These are phyloP conservation scores for Boletus holoroseus DNA, from an alignment of 1,284 basidiomycete genomes.

Conservation along the genomic window DNA sequence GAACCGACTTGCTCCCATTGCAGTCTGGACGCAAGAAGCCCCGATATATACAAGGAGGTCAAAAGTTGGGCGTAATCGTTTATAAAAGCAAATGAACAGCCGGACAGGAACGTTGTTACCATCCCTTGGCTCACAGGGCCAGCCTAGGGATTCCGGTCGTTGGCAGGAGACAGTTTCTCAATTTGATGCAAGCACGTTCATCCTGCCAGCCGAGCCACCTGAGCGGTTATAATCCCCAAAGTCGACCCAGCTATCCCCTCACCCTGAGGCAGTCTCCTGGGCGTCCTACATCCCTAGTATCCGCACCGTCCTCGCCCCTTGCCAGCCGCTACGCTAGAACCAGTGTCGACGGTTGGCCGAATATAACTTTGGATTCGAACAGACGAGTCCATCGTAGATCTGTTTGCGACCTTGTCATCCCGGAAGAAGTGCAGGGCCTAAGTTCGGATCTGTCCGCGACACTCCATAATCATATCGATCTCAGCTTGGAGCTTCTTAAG, in stretches of 20 bases:
- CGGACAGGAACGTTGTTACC: constrained; percentile 10
- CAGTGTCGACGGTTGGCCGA: neutral
- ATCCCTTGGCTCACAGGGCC: constrained; percentile 12
- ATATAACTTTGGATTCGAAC: constrained; percentile 1
- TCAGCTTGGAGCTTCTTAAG: constrained; percentile 37
- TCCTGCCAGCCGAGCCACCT: constrained; percentile 22
- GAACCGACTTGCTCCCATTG: constrained; percentile 15
- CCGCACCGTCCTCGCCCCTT: constrained; percentile 22
- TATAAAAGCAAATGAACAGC: constrained; percentile 29
- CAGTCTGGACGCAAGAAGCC: constrained; percentile 8
- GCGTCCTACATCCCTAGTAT: constrained; percentile 3
- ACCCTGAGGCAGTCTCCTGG: constrained; percentile 4
- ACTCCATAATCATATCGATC: constrained; percentile 32
- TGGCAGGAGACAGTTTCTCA: constrained; percentile 3
- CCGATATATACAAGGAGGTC: constrained; percentile 30
- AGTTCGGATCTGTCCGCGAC: constrained; percentile 34
- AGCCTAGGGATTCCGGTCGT: constrained; percentile 8
- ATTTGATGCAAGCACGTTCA: constrained; percentile 35
- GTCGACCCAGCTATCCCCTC: constrained; percentile 15
- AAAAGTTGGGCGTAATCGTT: constrained; percentile 22
- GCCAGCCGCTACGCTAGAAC: constrained; percentile 11
- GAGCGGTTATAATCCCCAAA: constrained; percentile 17
- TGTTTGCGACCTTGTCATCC: constrained; percentile 31
- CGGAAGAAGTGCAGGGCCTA: constrained; percentile 26
- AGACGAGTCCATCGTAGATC: constrained; percentile 16